Evolutionary conservation across 768 basidiomycete genomes (phyloP), one percentile per base, ranked within the genome.

Genomic region (Sarcodon sp.): DNA sequence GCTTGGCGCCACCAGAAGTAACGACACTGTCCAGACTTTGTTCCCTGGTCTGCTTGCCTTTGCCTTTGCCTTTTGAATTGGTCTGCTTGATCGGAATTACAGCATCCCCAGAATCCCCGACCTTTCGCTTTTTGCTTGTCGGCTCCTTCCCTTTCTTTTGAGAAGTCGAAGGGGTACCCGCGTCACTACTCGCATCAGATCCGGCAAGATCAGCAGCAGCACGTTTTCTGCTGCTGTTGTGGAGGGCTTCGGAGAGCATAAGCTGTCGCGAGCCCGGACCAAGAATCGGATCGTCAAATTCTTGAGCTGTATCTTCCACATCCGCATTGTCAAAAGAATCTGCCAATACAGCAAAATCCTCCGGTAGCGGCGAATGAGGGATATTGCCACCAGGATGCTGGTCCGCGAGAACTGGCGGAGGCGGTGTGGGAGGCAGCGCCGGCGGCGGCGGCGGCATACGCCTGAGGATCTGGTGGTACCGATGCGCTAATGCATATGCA

Each of bases 141-240:
- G 73, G 78, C 27, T 65, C 73, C 27, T 64, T 61, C 47, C 68
- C 52, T 51, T 59, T 68, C 21, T 27, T 27, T 27, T 27, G 21
- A 27, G 21, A 27, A 50, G 61, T 55, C 10, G 65, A 58, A 8
- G 65, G 66, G 7, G 69, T 60, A 50, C 83, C 80, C 15, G 68
- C 51, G 47, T 83, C 81, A 52, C 76, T 82, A 50, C 73, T 75
- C 43, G 65, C 68, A 54, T 83, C 82, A 0, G 80, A 80, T 32
- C 69, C 63, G n/a, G 64, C 56, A 27, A 64, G 69, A 10, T 69
- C 67, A 9, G 69, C 72, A 37, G 67, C 21, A 63, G 50, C 76
- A 73, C 60, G 83, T 81, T 50, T 63, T 65, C 6, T 59, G 53
- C 39, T 72, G 47, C 62, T 65, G 53, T 67, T 71, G 35, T 41